phyloP scores from a whole-genome alignment of 805 yeast species.

The Kodamaea restingae region DNA sequence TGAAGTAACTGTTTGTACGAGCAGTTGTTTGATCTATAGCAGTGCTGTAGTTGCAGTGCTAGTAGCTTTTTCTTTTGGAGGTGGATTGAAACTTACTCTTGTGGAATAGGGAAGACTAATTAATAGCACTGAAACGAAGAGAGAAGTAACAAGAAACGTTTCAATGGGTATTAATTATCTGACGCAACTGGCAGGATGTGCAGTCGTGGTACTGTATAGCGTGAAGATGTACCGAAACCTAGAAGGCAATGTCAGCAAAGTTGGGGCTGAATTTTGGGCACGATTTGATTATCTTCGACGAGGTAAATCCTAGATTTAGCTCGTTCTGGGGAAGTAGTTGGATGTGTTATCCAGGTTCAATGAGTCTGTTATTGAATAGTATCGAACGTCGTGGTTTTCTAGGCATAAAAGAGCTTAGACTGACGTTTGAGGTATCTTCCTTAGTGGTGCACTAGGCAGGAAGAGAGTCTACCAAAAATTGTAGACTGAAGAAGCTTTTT shows the following conservation, averaged over 20 bases:
- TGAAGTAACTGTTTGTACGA: too few species aligned
- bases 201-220: conserved; percentile 9
- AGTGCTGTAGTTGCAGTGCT: conserved; percentile 6
- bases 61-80: conserved; percentile 13
- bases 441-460: background rate
- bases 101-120: conserved; percentile 12
- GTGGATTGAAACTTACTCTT: conserved; percentile 43
- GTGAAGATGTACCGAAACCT: conserved; percentile 35
- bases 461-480: conserved; percentile 1
- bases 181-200: background rate
- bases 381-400: conserved; percentile 41
- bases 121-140: conserved; percentile 32
- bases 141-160: conserved; percentile 50
- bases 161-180: conserved; percentile 18
- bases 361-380: conserved; percentile 25
- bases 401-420: conserved; percentile 33
- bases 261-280: conserved; percentile 17
- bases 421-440: conserved; percentile 1
- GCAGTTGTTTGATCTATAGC: background rate
- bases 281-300: conserved; percentile 1
- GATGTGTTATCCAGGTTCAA: conserved; percentile 43
- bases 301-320: conserved; percentile 13
- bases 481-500: background rate
- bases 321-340: conserved; percentile 4
- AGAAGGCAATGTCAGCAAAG: conserved; percentile 12